Evolutionary conservation across 2,329 filamentous ascomycete genomes (phyloP), one percentile per base, ranked within the genome.

Genomic region (Fusarium concolor): DNA sequence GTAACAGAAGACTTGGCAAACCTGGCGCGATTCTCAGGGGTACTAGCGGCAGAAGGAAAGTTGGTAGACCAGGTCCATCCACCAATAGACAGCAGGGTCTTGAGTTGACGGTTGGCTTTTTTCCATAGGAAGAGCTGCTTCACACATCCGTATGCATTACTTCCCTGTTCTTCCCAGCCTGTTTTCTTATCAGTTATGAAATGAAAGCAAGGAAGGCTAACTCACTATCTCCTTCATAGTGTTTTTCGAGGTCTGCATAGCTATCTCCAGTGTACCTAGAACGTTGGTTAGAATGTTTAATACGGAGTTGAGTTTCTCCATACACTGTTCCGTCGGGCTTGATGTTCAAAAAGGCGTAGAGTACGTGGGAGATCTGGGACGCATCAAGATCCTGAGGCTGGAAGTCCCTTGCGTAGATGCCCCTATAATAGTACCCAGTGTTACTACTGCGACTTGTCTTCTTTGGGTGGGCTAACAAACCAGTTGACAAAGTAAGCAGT

Each of bases 341-440:
- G 18, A 96, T 78, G 74, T 96, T 94, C 72, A 92, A 91, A 78
- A 97, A 97, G 3, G 93, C 86, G 74, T 88, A 97, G 3, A 97
- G 84, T 3, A 97, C 83, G 72, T 96, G 92, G 1, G 91, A 95
- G 51, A 97, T 80, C 65, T 93, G 86, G 18, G 66, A 58, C 26
- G 46, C 56, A 14, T 54, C 39, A 17, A 69, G 53, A 39, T 69
- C 47, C 44, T 67, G 62, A 33, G 66, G 62, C 22, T 86, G 44
- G 79, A 67, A 69, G 33, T 66, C 44, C 45, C 62, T 61, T 49
- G 44, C 46, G 18, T 69, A 55, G 11, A 56, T 67, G 11, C 61
- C 56, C 65, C 66, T 68, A 12, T 14, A 35, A 11, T 26, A 35
- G 33, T 35, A 26, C 26, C 26, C 3, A 35, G 20, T 10, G 42